Conservation (phyloP, 306 rosid genomes). For the Vicia sativa region DNA sequence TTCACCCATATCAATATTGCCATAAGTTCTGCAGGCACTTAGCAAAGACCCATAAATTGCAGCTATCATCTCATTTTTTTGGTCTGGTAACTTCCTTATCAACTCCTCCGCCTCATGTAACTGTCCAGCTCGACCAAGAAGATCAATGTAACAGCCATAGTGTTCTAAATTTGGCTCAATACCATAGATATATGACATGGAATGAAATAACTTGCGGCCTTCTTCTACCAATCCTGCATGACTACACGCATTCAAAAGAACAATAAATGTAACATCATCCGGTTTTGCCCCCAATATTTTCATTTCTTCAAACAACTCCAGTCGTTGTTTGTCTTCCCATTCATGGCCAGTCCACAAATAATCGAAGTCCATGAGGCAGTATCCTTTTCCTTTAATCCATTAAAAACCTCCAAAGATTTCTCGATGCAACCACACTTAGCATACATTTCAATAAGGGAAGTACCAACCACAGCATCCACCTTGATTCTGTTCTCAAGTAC, state of each 20-base stretch:
- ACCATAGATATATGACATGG: conserved; percentile 49
- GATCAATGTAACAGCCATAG: conserved; percentile 70
- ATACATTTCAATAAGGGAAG: conserved; percentile 78
- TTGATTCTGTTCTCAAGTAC: conserved; percentile 46
- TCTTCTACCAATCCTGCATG: conserved; percentile 74
- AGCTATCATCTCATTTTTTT: conserved; percentile 41
- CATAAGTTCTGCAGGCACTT: conserved; percentile 73
- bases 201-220: conserved; percentile 56
- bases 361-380: conserved; percentile 72
- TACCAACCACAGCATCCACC: conserved; percentile 68
- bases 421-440: conserved; percentile 71
- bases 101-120: conserved; percentile 71
- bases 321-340: conserved; percentile 62
- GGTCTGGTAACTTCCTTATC: conserved; percentile 51
- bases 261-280: conserved; percentile 68
- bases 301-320: conserved; percentile 67
- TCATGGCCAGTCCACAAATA: conserved; percentile 72
- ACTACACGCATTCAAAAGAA: conserved; percentile 65
- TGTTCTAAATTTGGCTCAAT: conserved; percentile 70
- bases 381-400: conserved; percentile 57
- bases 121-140: conserved; percentile 73
- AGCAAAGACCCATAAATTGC: conserved; percentile 75
- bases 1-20: conserved; percentile 70
- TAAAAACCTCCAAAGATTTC: conserved; percentile 62
- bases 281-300: conserved; percentile 52